Percentiles rank a stretch among this genome's conserved stretches.
Evolutionary conservation across 2,329 filamentous ascomycete genomes (phyloP).

Genomic region (Aspergillus candidus): DNA sequence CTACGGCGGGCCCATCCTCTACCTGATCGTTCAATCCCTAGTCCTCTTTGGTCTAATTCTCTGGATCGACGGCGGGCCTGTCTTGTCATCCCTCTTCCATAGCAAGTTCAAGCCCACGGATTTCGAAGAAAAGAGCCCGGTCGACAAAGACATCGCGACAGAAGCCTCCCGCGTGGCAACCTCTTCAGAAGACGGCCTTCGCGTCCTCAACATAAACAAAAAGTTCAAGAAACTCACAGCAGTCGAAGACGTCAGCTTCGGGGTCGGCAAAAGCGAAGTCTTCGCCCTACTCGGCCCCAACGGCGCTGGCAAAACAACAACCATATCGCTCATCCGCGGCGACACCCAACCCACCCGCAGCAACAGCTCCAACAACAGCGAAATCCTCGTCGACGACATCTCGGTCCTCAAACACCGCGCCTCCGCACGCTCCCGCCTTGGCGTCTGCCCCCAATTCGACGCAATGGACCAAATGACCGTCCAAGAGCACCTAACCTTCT

Average conservation of each 20-base stretch:
- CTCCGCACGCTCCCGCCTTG: conserved; percentile 67
- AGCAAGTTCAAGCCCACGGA: conserved; percentile 40
- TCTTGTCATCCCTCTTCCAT: conserved; percentile 48
- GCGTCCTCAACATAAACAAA: conserved; percentile 76
- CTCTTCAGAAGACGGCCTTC: conserved; percentile 60
- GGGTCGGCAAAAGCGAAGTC: conserved; percentile 71
- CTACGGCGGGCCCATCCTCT: conserved; percentile 80
- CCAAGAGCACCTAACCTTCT: conserved; percentile 78
- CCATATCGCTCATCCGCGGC: conserved; percentile 83
- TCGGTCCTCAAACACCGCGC: conserved; percentile 69
- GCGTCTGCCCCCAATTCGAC: conserved; percentile 86
- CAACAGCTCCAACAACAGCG: conserved; percentile 60
- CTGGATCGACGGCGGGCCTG: conserved; percentile 72
- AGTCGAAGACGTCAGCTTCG: conserved; percentile 84
- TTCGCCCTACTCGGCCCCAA: conserved; percentile 88
- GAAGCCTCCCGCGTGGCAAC: conserved; percentile 58
- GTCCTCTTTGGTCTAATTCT: conserved; percentile 67
- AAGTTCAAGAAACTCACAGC: conserved; percentile 68
- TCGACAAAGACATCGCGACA: conserved; percentile 56
- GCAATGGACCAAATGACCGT: conserved; percentile 91
- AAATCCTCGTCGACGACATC: conserved; percentile 72
- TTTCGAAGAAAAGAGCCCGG: conserved; percentile 31
- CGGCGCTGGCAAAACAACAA: conserved; percentile 85
- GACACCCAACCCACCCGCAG: conserved; percentile 67
- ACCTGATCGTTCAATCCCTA: conserved; percentile 68